Conservation (phyloP, 495 filamentous ascomycete species). For the Penicillium pulvis region DNA sequence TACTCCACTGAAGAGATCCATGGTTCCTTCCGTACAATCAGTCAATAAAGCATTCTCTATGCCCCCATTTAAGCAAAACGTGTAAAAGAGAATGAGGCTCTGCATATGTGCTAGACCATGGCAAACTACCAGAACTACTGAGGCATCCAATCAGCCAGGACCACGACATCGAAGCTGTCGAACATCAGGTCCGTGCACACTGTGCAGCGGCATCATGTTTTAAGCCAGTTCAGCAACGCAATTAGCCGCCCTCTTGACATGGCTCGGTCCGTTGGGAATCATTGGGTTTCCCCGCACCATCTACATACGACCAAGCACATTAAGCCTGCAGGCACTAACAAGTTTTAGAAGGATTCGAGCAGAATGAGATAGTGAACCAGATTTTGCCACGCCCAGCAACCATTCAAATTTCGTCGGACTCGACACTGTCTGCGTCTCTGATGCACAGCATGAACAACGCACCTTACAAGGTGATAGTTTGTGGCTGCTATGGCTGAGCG, state of each 20-base stretch:
- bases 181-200: conserved; percentile 4
- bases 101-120: neutral
- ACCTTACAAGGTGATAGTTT: neutral
- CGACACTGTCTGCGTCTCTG: neutral
- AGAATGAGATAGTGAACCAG: neutral
- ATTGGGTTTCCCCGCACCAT: neutral
- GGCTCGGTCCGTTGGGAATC: neutral
- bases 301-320: neutral
- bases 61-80: neutral
- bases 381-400: neutral
- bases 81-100: conserved; percentile 4
- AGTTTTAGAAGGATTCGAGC: neutral
- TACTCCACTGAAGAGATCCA: neutral
- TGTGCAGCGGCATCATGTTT: neutral
- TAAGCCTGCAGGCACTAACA: neutral
- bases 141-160: conserved; percentile 3
- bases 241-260: neutral
- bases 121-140: neutral
- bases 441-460: neutral
- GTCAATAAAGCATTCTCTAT: neutral
- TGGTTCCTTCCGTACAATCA: neutral
- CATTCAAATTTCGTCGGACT: neutral
- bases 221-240: too few species aligned
- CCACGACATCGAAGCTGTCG: conserved; percentile 4
- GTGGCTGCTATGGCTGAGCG: neutral